Evolutionary conservation across 805 yeast genomes (phyloP).

Genomic region (Saturnispora bothae): DNA sequence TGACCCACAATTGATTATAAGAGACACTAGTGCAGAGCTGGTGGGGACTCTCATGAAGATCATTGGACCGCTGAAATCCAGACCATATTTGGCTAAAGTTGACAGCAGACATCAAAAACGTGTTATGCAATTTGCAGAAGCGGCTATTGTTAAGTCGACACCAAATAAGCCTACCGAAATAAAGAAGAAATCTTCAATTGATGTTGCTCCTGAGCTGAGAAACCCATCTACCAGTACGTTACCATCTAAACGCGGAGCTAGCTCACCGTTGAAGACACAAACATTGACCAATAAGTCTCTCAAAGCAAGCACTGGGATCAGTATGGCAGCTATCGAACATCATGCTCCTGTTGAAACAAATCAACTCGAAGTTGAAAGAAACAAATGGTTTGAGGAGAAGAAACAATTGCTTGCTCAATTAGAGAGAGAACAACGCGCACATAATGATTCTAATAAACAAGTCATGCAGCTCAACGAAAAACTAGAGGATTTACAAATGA

Average conservation of each 20-base stretch:
- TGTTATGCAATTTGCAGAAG: slow-evolving; percentile 47
- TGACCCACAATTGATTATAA: slow-evolving; percentile 78
- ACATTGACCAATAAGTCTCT: slow-evolving; percentile 22
- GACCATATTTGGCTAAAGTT: slow-evolving; percentile 49
- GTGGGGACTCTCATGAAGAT: slow-evolving; percentile 77
- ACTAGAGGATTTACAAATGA: slow-evolving; percentile 36
- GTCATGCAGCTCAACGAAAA: slow-evolving; percentile 26
- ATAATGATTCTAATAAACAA: slow-evolving; percentile 25
- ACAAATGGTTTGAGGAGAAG: slow-evolving; percentile 31
- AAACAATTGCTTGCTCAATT: slow-evolving; percentile 22
- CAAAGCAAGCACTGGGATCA: slow-evolving; percentile 9
- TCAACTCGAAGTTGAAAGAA: slow-evolving; percentile 25
- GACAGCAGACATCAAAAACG: slow-evolving; percentile 62
- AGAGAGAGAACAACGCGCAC: slow-evolving; percentile 23
- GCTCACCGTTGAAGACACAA: slow-evolving; percentile 51
- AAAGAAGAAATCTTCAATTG: slow-evolving; percentile 8
- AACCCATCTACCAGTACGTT: slow-evolving; percentile 17
- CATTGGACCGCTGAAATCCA: slow-evolving; percentile 63
- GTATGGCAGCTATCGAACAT: not conserved
- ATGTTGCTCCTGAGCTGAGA: not conserved
- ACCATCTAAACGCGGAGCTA: slow-evolving; percentile 60
- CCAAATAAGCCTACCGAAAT: too few relatives aligned
- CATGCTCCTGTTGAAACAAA: slow-evolving; percentile 1
- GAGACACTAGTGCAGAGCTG: slow-evolving; percentile 66
- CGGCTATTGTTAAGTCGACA: slow-evolving; percentile 50